Evolutionary conservation across 495 filamentous ascomycete genomes (phyloP), one percentile per base, ranked within the genome.

Genomic region (Thozetella sp.): DNA sequence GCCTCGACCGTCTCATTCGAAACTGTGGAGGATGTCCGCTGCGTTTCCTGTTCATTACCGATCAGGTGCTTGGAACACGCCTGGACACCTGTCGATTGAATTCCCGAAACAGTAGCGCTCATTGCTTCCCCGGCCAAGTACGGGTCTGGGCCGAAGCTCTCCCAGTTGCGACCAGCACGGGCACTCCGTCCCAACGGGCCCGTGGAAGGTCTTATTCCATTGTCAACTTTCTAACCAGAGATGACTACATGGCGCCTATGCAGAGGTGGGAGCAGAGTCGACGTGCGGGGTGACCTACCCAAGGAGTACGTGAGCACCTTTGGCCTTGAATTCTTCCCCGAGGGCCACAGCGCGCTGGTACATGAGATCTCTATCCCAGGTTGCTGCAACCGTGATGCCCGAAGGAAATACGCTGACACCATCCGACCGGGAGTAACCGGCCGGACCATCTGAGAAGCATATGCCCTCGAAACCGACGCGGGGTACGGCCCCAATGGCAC

Each of bases 351-450:
- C 92, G 6, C 90, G 83, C 61, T 86, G 76, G 26, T 86, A 85
- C 74, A 97, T 94, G 40, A 97, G 71, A 6, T 90, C 83, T 12
- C 83, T 82, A 66, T 95, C 93, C 93, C 93, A 97, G 0, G 93
- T 97, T 2, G 93, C 87, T 0, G 75, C 79, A 1, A 71, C 76
- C 40, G 80, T 77, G 53, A 82, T 74, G 1, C 75, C 78, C 0
- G 79, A 76, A 0, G 77, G 74, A 62, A 82, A 82, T n/a, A 77
- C 75, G 13, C 74, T 82, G 43, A 48, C 9, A 10, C n/a, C n/a
- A n/a, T n/a, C n/a, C n/a, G n/a, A n/a, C n/a, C n/a, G n/a, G n/a
- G n/a, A n/a, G n/a, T n/a, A n/a, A n/a, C n/a, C n/a, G n/a, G n/a
- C n/a, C n/a, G n/a, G n/a, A n/a, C n/a, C n/a, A n/a, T n/a, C n/a